Base-by-base conservation (phyloP, 2,329 filamentous ascomycete species). In the Knufia petricola region DNA sequence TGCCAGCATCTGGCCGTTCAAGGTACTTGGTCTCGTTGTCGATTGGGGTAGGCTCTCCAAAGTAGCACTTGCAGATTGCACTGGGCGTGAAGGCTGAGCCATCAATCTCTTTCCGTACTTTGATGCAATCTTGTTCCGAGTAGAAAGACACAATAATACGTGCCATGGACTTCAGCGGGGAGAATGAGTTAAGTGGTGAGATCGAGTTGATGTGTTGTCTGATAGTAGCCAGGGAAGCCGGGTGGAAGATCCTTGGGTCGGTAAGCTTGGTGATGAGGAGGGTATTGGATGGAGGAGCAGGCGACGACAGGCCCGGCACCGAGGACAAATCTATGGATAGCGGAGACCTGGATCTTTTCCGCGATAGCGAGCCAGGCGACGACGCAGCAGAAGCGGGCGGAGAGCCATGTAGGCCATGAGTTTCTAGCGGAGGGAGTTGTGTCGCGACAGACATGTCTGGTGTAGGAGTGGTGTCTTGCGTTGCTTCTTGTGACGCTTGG, bases 1-100 rank as follows among this genome's bases (percentile, higher is more conserved):
- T 81, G 50, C 78, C 72, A 44, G 70, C 67, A 49, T 80, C 73
- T 1, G 79, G 79, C 3, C 73, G 70, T 50, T 75, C 66, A 8
- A 79, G 68, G 49, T 77, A 71, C 44, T 72, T 69, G 39, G 61
- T 64, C 24, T 64, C 63, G 50, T 61, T 52, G 34, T 59, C 56
- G 45, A 74, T 64, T 7, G 72, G 68, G 47, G 75, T 74, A 12
- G 66, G 63, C 48, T 66, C 61, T 56, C 76, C 76, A 56, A 79
- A 78, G 66, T 77, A 73, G 59, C 72, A 66, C 36, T 66, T 66
- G 3, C 67, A 59, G 17, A 65, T 61, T n/a, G 64, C 58, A 28
- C 60, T 52, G 20, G 61, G 55, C 20, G 24, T 40, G 4, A 70
- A 59, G 21, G 59, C 53, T 9, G 63, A 56, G 47, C 60, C 62